Percentiles rank a stretch among this genome's conserved stretches.
phyloP scores from a whole-genome alignment of 306 rosid species.

The Ormosia semicastrata region DNA sequence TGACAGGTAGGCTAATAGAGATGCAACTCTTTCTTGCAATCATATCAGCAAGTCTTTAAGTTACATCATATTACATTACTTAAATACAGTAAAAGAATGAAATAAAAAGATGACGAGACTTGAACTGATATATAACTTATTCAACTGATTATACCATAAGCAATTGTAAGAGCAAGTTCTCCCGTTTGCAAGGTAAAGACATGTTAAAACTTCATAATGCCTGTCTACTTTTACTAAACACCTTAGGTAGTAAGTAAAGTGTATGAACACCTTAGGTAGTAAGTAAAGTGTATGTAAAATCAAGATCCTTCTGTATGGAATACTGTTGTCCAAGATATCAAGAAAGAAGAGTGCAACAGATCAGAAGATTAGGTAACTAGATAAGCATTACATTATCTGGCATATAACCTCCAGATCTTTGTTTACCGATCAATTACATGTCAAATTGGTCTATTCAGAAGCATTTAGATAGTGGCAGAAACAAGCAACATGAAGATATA shows the following conservation, averaged over 20 bases:
- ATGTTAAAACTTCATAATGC: neutral
- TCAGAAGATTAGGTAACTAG: neutral
- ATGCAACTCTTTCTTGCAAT: neutral
- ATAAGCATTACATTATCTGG: neutral
- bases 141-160: neutral
- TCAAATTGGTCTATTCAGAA: conserved; percentile 14
- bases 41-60: conserved; percentile 7
- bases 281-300: neutral
- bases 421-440: neutral
- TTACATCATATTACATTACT: neutral
- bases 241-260: neutral
- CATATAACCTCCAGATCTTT: neutral
- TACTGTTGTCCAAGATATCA: neutral
- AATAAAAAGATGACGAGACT: neutral
- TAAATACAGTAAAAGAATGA: neutral
- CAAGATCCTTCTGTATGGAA: conserved; percentile 10
- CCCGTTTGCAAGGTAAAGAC: neutral
- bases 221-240: neutral
- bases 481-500: neutral
- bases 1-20: neutral
- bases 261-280: no score
- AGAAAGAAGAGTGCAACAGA: neutral
- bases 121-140: conserved; percentile 8
- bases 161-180: conserved; percentile 6
- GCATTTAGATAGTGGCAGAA: neutral